phyloP scores from a whole-genome alignment of 441 rosid species.

The Brassica hybrid region DNA sequence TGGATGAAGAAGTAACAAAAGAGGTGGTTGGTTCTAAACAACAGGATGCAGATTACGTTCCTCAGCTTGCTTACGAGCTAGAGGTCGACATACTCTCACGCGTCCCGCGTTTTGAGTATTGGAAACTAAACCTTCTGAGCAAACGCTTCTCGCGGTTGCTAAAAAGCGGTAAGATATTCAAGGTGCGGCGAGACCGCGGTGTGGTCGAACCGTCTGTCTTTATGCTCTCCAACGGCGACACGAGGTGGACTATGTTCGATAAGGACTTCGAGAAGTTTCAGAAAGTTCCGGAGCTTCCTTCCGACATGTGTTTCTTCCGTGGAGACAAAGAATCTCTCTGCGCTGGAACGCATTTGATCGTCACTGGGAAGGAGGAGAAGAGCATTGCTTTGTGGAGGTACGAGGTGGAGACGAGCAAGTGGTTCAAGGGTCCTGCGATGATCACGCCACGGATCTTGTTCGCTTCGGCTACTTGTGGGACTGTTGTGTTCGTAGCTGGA shows the following conservation, averaged over 20 bases:
- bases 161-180: slow-evolving; percentile 71
- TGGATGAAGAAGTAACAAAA: slow-evolving; percentile 44
- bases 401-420: slow-evolving; percentile 66
- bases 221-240: slow-evolving; percentile 74
- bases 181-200: slow-evolving; percentile 64
- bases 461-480: slow-evolving; percentile 77
- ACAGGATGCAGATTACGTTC: slow-evolving; percentile 97
- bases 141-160: slow-evolving; percentile 62
- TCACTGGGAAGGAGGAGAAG: slow-evolving; percentile 67
- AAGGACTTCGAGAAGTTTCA: slow-evolving; percentile 52
- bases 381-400: slow-evolving; percentile 79
- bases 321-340: slow-evolving; percentile 88
- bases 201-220: slow-evolving; percentile 74
- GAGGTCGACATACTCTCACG: slow-evolving; percentile 78
- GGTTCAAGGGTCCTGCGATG: slow-evolving; percentile 85
- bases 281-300: slow-evolving; percentile 72
- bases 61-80: slow-evolving; percentile 69
- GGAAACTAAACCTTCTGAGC: slow-evolving; percentile 66
- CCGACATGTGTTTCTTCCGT: slow-evolving; percentile 60
- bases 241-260: slow-evolving; percentile 79
- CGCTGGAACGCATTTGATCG: slow-evolving; percentile 81
- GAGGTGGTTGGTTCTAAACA: slow-evolving; percentile 46
- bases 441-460: slow-evolving; percentile 71
- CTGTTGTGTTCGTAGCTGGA: slow-evolving; percentile 75
- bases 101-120: slow-evolving; percentile 70